phyloP scores from a whole-genome alignment of 2,329 filamentous ascomycete species.

The Xylaria sp. region DNA sequence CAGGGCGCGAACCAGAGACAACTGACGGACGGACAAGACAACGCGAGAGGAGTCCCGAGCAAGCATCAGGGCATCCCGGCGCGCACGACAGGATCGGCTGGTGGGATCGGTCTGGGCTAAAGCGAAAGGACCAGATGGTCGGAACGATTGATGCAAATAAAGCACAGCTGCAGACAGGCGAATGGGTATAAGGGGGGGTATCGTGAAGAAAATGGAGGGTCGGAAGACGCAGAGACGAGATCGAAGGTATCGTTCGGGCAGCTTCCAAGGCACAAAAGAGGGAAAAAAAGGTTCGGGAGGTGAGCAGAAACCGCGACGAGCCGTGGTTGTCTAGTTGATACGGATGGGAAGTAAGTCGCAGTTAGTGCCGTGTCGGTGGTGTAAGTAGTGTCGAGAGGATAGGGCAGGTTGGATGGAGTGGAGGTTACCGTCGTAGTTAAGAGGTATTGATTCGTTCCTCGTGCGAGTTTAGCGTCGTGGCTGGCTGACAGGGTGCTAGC shows the following conservation, averaged over 20 bases:
- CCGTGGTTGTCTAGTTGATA: conserved; percentile 16
- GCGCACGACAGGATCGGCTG: conserved; percentile 12
- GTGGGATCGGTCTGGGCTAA: conserved; percentile 8
- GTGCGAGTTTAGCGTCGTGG: conserved; percentile 9
- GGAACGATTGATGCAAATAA: conserved; percentile 26
- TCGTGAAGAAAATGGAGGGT: conserved; percentile 21
- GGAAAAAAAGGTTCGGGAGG: neutral
- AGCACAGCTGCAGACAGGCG: conserved; percentile 29
- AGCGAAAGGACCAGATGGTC: conserved; percentile 14
- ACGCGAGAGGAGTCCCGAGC: conserved; percentile 9
- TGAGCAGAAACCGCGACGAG: conserved; percentile 17
- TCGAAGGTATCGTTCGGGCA: conserved; percentile 4
- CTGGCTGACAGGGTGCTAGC: conserved; percentile 1
- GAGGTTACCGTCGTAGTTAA: conserved; percentile 4
- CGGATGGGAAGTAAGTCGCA: conserved; percentile 12
- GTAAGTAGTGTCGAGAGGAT: conserved; percentile 7
- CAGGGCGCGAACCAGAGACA: conserved; percentile 7
- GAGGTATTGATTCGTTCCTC: conserved; percentile 14
- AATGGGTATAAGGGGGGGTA: conserved; percentile 29
- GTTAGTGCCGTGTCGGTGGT: conserved; percentile 10
- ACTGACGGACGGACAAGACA: conserved; percentile 8
- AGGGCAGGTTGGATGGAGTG: conserved; percentile 6
- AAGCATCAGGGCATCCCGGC: conserved; percentile 20
- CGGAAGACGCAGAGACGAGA: conserved; percentile 5
- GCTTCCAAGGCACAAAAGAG: conserved; percentile 10